Evolutionary conservation across 176 grass and related monocot genomes (phyloP).

Genomic region (Oryza glumipatula): DNA sequence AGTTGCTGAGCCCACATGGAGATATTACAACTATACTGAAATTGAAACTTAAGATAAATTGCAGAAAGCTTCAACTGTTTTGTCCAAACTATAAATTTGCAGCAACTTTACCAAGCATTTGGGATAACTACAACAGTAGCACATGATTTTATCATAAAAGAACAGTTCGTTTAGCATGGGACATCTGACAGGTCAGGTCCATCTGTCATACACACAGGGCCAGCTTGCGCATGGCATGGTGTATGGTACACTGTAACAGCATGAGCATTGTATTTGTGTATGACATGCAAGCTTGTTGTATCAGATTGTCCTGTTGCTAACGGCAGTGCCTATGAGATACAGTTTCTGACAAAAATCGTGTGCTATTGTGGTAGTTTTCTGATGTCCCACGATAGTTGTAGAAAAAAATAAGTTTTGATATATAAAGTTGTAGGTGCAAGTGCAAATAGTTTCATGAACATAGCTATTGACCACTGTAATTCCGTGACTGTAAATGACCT

Average conservation of each 20-base stretch:
- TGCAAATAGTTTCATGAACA: slow-evolving; percentile 6
- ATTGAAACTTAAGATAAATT: too few species aligned
- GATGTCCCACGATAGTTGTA: not conserved
- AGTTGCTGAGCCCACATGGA: not conserved
- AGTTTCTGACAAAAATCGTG: not conserved
- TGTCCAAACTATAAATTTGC: not conserved
- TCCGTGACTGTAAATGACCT: not conserved
- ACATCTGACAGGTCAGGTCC: not conserved
- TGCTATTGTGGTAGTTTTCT: not conserved
- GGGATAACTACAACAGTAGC: not conserved
- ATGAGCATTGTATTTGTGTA: not conserved
- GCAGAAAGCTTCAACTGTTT: not conserved
- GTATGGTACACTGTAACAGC: not conserved
- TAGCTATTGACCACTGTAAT: not conserved
- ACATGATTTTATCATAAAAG: not conserved
- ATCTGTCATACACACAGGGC: not conserved
- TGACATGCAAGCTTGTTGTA: not conserved
- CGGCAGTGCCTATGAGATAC: not conserved
- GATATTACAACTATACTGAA: not conserved
- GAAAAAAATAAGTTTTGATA: not conserved
- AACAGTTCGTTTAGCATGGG: not conserved
- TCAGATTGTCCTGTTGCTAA: not conserved
- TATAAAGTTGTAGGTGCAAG: not conserved
- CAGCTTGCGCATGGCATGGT: not conserved
- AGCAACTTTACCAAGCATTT: not conserved